phyloP scores from a whole-genome alignment of 495 filamentous ascomycete species.

The Tuber aestivum region DNA sequence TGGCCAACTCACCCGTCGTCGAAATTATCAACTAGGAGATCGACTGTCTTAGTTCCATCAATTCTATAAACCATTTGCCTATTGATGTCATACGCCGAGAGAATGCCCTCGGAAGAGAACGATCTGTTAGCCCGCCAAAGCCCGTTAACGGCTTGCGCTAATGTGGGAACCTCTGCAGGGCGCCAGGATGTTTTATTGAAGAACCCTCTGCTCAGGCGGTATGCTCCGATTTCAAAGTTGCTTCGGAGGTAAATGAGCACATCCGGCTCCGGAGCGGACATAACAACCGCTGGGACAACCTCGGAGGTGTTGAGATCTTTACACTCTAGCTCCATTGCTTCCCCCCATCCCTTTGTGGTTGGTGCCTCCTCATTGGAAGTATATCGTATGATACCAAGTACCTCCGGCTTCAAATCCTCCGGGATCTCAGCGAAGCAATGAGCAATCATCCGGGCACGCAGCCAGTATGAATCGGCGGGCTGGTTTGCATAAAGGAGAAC shows the following conservation, averaged over 20 bases:
- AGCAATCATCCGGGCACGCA: constrained; percentile 54
- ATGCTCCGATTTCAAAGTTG: constrained; percentile 54
- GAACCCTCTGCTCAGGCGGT: constrained; percentile 52
- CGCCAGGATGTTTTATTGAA: constrained; percentile 54
- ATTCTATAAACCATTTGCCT: constrained; percentile 48
- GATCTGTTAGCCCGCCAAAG: constrained; percentile 49
- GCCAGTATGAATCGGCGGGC: constrained; percentile 52
- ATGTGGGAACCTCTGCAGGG: constrained; percentile 46
- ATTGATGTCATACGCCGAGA: constrained; percentile 50
- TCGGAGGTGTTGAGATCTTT: constrained; percentile 36
- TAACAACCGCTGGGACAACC: constrained; percentile 44
- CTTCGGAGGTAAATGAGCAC: constrained; percentile 49
- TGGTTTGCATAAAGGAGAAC: constrained; percentile 57
- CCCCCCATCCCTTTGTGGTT: constrained; percentile 34
- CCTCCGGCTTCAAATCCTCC: constrained; percentile 49
- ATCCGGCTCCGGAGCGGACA: constrained; percentile 38
- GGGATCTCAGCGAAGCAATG: constrained; percentile 53
- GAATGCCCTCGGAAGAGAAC: constrained; percentile 50
- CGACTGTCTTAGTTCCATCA: constrained; percentile 49
- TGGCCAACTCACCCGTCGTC: constrained; percentile 46
- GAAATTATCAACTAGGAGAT: constrained; percentile 61
- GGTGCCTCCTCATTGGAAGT: constrained; percentile 36
- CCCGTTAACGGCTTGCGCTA: constrained; percentile 48
- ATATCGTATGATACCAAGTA: constrained; percentile 53
- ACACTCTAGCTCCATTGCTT: constrained; percentile 27